phyloP scores from a whole-genome alignment of 83 land plant genomes.

The Larix sibirica region DNA sequence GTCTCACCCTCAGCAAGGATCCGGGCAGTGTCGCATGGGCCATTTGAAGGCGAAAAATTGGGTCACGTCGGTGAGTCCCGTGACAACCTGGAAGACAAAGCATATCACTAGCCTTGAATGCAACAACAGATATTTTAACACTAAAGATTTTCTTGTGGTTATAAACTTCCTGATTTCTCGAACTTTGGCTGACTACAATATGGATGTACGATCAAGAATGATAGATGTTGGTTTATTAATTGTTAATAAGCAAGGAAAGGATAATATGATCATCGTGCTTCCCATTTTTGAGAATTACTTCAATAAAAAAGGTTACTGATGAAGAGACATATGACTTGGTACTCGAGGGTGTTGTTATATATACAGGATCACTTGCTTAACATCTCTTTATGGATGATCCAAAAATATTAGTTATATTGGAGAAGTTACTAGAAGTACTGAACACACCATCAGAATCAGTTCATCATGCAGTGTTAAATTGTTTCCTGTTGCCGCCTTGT shows the following conservation, averaged over 20 bases:
- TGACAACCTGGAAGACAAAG: too few relatives aligned
- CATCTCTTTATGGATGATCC: slow-evolving; percentile 91
- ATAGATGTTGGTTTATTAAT: slow-evolving; percentile 94
- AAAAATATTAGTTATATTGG: slow-evolving; percentile 78
- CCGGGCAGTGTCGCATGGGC: too few relatives aligned
- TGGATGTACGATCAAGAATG: slow-evolving; percentile 91
- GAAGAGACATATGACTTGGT: slow-evolving; percentile 97
- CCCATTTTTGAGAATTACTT: slow-evolving; percentile 98
- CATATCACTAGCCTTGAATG: too few relatives aligned
- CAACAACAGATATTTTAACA: too few relatives aligned
- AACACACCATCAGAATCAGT: slow-evolving; percentile 99
- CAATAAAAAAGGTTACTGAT: slow-evolving; percentile 93
- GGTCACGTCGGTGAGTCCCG: too few relatives aligned
- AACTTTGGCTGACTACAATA: slow-evolving; percentile 76
- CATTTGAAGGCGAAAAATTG: too few relatives aligned
- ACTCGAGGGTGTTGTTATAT: slow-evolving; percentile 97
- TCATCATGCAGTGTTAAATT: slow-evolving; percentile 94
- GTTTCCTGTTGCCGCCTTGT: slow-evolving; percentile 32
- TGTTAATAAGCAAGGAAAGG: slow-evolving; percentile 92
- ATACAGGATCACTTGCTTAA: slow-evolving; percentile 96
- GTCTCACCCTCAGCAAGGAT: too few relatives aligned
- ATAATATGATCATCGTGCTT: slow-evolving; percentile 76
- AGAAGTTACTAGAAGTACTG: slow-evolving; percentile 92
- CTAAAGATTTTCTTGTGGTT: too few relatives aligned
- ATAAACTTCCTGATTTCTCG: too few relatives aligned